Evolutionary conservation across 495 filamentous ascomycete genomes (phyloP).

Genomic region (Aspergillus incahuasiensis): DNA sequence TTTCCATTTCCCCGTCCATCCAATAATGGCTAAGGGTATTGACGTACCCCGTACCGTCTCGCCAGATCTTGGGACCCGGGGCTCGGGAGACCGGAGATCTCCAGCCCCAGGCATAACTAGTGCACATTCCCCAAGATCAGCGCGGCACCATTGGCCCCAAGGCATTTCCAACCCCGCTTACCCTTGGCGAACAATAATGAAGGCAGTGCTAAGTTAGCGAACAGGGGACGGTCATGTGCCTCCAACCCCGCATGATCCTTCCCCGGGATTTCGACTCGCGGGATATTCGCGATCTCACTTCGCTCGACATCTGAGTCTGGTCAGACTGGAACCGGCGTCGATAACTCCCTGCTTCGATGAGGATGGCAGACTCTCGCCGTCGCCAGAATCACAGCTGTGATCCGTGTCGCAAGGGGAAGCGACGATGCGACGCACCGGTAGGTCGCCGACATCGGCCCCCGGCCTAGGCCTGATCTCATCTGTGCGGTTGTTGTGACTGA

Average conservation of each 20-base stretch:
- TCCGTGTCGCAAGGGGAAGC: slow-evolving; percentile 2
- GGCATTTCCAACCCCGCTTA: not conserved
- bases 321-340: not conserved
- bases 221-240: not conserved
- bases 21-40: no score
- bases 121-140: not conserved
- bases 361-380: not conserved
- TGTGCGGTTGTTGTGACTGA: no score
- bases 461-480: no score
- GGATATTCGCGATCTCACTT: not conserved
- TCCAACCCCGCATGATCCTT: not conserved
- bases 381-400: slow-evolving; percentile 1
- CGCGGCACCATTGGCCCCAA: not conserved
- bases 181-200: not conserved
- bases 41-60: no score
- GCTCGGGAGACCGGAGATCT: not conserved
- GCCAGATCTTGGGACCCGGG: not conserved
- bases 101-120: not conserved
- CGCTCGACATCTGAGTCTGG: not conserved
- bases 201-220: no score
- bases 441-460: not conserved
- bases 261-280: not conserved
- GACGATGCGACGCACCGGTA: slow-evolving; percentile 1
- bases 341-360: not conserved
- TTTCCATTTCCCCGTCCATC: no score